Evolutionary conservation across 371 early-diverging fungal species (phyloP).

Genomic region (Polyrhizophydium stewartii): DNA sequence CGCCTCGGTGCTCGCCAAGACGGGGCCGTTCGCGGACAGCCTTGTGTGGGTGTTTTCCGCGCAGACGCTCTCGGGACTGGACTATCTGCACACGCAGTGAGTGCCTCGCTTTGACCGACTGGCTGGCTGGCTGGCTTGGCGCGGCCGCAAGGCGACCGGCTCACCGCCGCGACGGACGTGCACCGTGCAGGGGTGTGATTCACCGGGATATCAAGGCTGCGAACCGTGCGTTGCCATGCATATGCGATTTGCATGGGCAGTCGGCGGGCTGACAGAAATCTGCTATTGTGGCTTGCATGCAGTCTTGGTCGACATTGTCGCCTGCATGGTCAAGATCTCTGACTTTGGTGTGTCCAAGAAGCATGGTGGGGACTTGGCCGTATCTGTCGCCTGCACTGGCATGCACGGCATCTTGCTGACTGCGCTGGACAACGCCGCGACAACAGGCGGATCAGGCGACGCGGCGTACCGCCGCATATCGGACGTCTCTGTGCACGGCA

Average conservation of each 20-base stretch:
- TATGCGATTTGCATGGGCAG: not conserved
- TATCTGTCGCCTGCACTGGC: too few species aligned
- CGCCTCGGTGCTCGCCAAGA: slow-evolving; percentile 72
- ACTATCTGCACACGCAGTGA: slow-evolving; percentile 50
- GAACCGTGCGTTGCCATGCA: slow-evolving; percentile 58
- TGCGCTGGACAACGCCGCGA: slow-evolving; percentile 96
- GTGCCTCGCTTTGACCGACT: slow-evolving; percentile 1
- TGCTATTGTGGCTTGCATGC: not conserved
- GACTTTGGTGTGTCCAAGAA: slow-evolving; percentile 97
- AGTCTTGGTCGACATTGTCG: slow-evolving; percentile 63
- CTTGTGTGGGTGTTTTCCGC: slow-evolving; percentile 78
- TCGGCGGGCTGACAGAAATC: too few species aligned
- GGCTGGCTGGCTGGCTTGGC: not conserved
- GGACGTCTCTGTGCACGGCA: slow-evolving; percentile 25
- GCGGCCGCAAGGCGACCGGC: too few species aligned
- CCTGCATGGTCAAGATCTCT: slow-evolving; percentile 90
- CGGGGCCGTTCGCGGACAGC: slow-evolving; percentile 82
- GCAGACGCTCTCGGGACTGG: slow-evolving; percentile 90
- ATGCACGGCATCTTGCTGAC: slow-evolving; percentile 57
- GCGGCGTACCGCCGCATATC: slow-evolving; percentile 19
- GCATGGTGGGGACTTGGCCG: slow-evolving; percentile 27
- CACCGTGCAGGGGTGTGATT: slow-evolving; percentile 47
- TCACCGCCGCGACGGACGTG: too few species aligned
- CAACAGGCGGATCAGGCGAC: slow-evolving; percentile 58
- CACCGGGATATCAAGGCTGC: slow-evolving; percentile 98